These are phyloP conservation scores for Exophiala sp. DNA, from an alignment of 2,329 filamentous ascomycete species.

Conservation along the genomic window DNA sequence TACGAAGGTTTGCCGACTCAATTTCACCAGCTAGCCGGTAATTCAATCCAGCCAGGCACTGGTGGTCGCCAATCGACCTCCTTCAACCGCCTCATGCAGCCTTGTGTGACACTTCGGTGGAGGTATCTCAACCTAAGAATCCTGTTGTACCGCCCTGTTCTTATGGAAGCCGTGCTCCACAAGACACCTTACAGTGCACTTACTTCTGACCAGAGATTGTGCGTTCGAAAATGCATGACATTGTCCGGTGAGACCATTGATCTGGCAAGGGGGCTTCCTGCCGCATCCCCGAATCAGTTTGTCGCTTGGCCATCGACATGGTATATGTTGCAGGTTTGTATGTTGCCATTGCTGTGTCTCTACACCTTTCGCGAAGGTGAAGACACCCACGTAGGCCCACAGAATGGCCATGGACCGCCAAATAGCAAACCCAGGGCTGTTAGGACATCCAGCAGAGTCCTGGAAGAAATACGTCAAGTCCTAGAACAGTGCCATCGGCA, in stretches of 20 bases:
- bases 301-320: conserved; percentile 20
- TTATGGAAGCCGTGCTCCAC: conserved; percentile 19
- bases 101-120: conserved; percentile 20
- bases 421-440: not conserved
- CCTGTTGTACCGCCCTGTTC: conserved; percentile 24
- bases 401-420: not conserved
- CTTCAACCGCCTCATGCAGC: conserved; percentile 6
- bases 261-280: conserved; percentile 9
- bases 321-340: conserved; percentile 25
- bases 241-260: conserved; percentile 10
- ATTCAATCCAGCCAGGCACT: not conserved
- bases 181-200: conserved; percentile 13
- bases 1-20: conserved; percentile 8
- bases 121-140: conserved; percentile 28
- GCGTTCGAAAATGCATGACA: conserved; percentile 9
- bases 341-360: conserved; percentile 20
- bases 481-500: conserved; percentile 13
- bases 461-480: conserved; percentile 8
- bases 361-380: conserved; percentile 9
- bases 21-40: conserved; percentile 5
- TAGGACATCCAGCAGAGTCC: not conserved
- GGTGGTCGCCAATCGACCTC: no score
- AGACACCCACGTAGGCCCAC: not conserved
- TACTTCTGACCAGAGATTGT: conserved; percentile 18
- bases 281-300: conserved; percentile 15